A percentile compares a stretch with the other conserved stretches of the same genome.
Conservation (phyloP, 495 filamentous ascomycete species). For the Apiosordaria backusii region DNA sequence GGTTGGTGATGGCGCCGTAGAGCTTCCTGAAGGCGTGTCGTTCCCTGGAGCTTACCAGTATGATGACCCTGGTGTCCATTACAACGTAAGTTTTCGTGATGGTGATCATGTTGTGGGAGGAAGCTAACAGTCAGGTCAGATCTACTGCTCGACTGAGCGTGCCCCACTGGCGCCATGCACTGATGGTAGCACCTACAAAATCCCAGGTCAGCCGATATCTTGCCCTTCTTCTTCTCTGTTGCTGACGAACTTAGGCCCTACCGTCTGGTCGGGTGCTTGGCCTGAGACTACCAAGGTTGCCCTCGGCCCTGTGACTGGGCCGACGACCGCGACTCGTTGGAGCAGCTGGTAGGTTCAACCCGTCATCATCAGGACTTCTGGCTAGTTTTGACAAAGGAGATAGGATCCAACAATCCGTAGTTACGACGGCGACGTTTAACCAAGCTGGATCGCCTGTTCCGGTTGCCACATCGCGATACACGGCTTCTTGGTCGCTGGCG, state of each 20-base stretch:
- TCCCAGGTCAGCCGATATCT: slow-evolving; percentile 15
- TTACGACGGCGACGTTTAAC: slow-evolving; percentile 30
- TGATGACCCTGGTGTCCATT: slow-evolving; percentile 31
- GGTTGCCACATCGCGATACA: slow-evolving; percentile 28
- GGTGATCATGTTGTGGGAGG: not conserved
- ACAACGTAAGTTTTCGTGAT: slow-evolving; percentile 26
- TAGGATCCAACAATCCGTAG: slow-evolving; percentile 31
- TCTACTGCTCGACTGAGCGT: slow-evolving; percentile 34
- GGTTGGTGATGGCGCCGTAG: slow-evolving; percentile 32
- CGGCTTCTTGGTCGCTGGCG: slow-evolving; percentile 27
- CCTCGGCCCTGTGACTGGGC: slow-evolving; percentile 27
- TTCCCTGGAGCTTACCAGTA: slow-evolving; percentile 38
- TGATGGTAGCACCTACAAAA: slow-evolving; percentile 25
- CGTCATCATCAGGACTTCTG: not conserved
- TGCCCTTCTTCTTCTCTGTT: not conserved
- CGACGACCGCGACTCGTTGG: slow-evolving; percentile 27
- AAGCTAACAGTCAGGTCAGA: slow-evolving; percentile 10
- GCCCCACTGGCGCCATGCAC: slow-evolving; percentile 28
- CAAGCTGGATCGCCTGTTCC: slow-evolving; percentile 13
- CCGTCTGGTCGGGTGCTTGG: slow-evolving; percentile 37
- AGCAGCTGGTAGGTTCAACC: slow-evolving; percentile 24
- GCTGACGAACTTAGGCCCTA: slow-evolving; percentile 23
- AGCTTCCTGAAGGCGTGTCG: slow-evolving; percentile 30
- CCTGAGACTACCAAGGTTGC: slow-evolving; percentile 30
- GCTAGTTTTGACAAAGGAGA: not conserved